phyloP scores from a whole-genome alignment of 2,329 filamentous ascomycete genomes.

The Ascochyta rabiei region DNA sequence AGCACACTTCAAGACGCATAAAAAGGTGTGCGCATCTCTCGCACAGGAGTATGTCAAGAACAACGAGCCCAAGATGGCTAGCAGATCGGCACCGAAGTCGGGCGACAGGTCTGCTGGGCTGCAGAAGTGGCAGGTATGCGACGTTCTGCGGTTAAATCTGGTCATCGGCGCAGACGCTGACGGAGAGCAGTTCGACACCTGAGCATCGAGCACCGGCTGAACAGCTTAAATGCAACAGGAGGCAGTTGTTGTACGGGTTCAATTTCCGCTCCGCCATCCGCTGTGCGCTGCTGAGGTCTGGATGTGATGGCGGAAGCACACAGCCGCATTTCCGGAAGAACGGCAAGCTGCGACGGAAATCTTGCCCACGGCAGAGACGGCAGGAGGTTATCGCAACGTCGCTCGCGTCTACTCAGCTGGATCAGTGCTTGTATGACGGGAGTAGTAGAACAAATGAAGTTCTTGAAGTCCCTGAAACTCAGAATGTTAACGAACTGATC shows the following conservation, averaged over 20 bases:
- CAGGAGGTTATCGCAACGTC: background rate
- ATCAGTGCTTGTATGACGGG: background rate
- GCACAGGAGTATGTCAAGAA: conserved; percentile 49
- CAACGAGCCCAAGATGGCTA: conserved; percentile 49
- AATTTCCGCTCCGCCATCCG: conserved; percentile 6
- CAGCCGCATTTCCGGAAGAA: conserved; percentile 3
- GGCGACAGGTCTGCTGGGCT: conserved; percentile 43
- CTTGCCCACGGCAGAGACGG: conserved; percentile 5
- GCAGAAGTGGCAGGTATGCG: conserved; percentile 50
- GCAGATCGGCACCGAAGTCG: conserved; percentile 37
- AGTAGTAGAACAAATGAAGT: no score
- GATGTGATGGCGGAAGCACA: conserved; percentile 8
- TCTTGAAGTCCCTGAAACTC: no score
- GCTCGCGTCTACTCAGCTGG: background rate
- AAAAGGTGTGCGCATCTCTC: conserved; percentile 47
- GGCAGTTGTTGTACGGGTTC: background rate
- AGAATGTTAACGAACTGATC: no score
- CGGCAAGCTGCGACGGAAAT: conserved; percentile 7
- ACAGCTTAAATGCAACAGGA: background rate
- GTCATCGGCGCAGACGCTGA: background rate
- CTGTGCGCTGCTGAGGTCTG: background rate
- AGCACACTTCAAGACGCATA: conserved; percentile 48
- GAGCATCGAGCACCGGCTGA: background rate
- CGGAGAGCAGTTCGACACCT: conserved; percentile 9
- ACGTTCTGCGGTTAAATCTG: background rate